Evolutionary conservation across 441 rosid species (phyloP).

Genomic region (Pelargonium exstipulatum): DNA sequence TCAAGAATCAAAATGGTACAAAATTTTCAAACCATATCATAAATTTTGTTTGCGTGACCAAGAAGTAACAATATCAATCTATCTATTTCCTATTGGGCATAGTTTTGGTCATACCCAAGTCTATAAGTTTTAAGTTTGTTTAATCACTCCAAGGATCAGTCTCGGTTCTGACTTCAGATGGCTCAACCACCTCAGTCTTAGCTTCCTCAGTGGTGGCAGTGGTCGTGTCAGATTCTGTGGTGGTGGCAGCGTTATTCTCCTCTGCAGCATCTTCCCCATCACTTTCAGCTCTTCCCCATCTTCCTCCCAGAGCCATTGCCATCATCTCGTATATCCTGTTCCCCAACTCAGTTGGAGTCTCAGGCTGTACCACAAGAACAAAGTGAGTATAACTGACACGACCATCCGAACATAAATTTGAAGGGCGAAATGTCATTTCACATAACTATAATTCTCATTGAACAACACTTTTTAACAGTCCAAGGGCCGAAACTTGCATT

Average conservation of each 20-base stretch:
- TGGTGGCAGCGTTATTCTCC: constrained; percentile 5
- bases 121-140: not conserved
- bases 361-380: constrained; percentile 52
- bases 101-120: not conserved
- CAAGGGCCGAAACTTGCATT: too few relatives aligned
- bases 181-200: constrained; percentile 68
- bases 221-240: constrained; percentile 30
- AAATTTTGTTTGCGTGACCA: too few relatives aligned
- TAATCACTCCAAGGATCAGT: constrained; percentile 85
- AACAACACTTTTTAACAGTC: not conserved
- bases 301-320: constrained; percentile 93
- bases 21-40: too few relatives aligned
- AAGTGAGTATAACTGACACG: not conserved
- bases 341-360: constrained; percentile 88
- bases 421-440: too few relatives aligned
- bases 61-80: too few relatives aligned
- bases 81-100: not conserved
- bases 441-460: not conserved
- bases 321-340: constrained; percentile 95
- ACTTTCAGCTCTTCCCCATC: constrained; percentile 84
- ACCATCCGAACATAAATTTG: too few relatives aligned
- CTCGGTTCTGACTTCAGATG: constrained; percentile 83
- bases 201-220: constrained; percentile 8
- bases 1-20: too few relatives aligned
- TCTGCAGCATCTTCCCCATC: constrained; percentile 30